A percentile compares a stretch with the other conserved stretches of the same genome.
Conservation (phyloP, 305 asterid species). For the Fraxinus xanthoxyloides region DNA sequence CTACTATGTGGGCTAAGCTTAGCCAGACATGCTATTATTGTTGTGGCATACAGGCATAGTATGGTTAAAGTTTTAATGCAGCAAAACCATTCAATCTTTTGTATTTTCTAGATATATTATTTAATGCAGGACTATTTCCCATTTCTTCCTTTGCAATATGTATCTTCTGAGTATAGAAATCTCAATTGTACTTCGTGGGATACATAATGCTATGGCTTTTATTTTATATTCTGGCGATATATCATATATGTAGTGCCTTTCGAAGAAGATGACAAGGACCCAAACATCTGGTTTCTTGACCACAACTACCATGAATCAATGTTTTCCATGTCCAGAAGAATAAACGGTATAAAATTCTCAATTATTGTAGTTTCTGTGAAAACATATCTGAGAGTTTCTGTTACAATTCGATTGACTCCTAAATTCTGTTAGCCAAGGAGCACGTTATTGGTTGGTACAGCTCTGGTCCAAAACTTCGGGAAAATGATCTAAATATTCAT, state of each 20-base stretch:
- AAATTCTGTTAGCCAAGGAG: slow-evolving; percentile 73
- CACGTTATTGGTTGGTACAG: slow-evolving; percentile 98
- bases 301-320: slow-evolving; percentile 88
- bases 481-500: slow-evolving; percentile 77
- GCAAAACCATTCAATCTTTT: neutral
- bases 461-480: slow-evolving; percentile 89
- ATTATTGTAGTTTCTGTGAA: slow-evolving; percentile 1
- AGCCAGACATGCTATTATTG: neutral
- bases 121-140: neutral
- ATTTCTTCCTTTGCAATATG: neutral
- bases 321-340: slow-evolving; percentile 92
- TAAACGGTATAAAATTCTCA: slow-evolving; percentile 54
- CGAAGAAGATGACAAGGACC: slow-evolving; percentile 91
- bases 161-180: neutral
- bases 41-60: neutral
- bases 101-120: neutral
- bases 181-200: neutral
- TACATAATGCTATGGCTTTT: slow-evolving; percentile 4
- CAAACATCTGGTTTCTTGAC: slow-evolving; percentile 93
- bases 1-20: neutral
- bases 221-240: slow-evolving; percentile 20
- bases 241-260: slow-evolving; percentile 67
- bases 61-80: neutral
- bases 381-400: neutral
- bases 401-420: slow-evolving; percentile 14